A percentile compares a stretch with the other conserved stretches of the same genome.
Evolutionary conservation across 768 basidiomycete species (phyloP).

Genomic region (Phlebiopsis flavidoalba): DNA sequence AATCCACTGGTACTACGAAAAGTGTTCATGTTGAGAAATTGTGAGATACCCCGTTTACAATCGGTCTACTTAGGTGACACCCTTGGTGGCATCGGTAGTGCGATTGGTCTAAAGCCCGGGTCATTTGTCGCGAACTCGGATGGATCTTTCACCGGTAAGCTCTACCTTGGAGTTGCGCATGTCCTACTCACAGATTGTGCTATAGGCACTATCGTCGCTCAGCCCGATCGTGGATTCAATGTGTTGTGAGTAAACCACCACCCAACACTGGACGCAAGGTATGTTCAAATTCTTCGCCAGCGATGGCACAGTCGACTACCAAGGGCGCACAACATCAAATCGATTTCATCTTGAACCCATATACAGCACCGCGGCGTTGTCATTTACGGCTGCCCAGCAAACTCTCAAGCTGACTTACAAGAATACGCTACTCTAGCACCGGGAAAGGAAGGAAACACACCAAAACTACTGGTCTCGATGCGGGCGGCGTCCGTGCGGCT

Average conservation of each 20-base stretch:
- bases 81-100: slow-evolving; percentile 58
- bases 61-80: slow-evolving; percentile 36
- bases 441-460: slow-evolving; percentile 42
- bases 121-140: slow-evolving; percentile 33
- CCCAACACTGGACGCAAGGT: neutral
- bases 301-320: slow-evolving; percentile 52
- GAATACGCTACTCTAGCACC: slow-evolving; percentile 41
- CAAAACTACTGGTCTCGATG: slow-evolving; percentile 54
- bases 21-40: neutral
- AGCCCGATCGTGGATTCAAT: slow-evolving; percentile 59
- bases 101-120: slow-evolving; percentile 49
- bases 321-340: slow-evolving; percentile 59
- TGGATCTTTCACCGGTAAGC: slow-evolving; percentile 38
- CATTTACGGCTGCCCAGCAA: slow-evolving; percentile 43
- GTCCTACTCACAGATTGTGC: neutral
- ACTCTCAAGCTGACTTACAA: slow-evolving; percentile 49
- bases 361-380: slow-evolving; percentile 41
- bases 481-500: slow-evolving; percentile 39
- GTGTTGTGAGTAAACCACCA: slow-evolving; percentile 41
- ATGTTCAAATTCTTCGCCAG: slow-evolving; percentile 25
- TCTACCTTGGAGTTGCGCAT: neutral
- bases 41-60: no score
- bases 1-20: slow-evolving; percentile 35
- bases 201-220: slow-evolving; percentile 38
- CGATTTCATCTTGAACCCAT: slow-evolving; percentile 53